Evolutionary conservation across 176 grass and related monocot species (phyloP).

Genomic region (Secale cereale): DNA sequence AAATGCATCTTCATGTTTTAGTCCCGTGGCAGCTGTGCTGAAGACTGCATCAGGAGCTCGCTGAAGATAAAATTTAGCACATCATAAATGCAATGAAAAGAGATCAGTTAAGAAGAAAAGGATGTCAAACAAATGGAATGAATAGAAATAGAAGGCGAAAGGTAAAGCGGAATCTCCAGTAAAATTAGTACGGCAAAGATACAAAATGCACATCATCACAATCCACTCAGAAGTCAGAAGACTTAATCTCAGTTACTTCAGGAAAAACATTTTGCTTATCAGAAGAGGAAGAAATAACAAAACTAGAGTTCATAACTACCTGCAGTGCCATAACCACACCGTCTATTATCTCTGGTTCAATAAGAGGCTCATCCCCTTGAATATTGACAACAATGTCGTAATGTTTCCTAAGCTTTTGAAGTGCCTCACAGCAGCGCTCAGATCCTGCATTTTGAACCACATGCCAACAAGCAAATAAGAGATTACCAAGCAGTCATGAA

Average conservation of each 20-base stretch:
- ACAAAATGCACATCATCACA: background rate
- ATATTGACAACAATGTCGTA: conserved; percentile 99
- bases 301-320: conserved; percentile 39
- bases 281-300: conserved; percentile 11
- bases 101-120: background rate
- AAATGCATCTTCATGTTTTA: conserved; percentile 83
- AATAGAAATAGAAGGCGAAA: background rate
- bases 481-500: background rate
- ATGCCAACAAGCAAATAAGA: background rate
- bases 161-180: background rate
- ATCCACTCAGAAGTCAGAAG: background rate
- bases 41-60: conserved; percentile 92
- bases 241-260: background rate
- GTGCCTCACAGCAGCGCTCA: conserved; percentile 88
- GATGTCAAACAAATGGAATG: background rate
- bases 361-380: conserved; percentile 96
- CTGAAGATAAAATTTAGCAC: conserved; percentile 35
- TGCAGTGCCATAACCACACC: conserved; percentile 95
- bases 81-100: background rate
- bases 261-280: background rate
- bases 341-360: conserved; percentile 99
- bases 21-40: conserved; percentile 81
- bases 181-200: background rate
- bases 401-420: conserved; percentile 65
- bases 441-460: conserved; percentile 51